A percentile compares a stretch with the other conserved stretches of the same genome.
Evolutionary conservation across 2,329 filamentous ascomycete species (phyloP).

Genomic region (Sclerotinia borealis): DNA sequence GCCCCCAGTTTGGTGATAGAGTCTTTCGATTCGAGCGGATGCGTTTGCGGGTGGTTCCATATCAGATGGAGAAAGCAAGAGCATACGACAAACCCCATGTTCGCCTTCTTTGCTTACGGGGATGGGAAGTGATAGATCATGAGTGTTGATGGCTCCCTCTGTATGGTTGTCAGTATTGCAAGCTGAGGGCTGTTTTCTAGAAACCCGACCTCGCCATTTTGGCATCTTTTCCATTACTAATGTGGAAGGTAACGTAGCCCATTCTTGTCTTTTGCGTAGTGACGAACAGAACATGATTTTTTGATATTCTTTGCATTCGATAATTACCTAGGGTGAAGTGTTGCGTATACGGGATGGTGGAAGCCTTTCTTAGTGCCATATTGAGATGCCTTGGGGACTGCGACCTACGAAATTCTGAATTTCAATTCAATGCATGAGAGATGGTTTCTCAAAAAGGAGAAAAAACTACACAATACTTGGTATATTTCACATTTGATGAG

Average conservation of each 20-base stretch:
- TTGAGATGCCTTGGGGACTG: neutral
- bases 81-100: slow-evolving; percentile 23
- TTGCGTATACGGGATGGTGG: neutral
- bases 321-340: neutral
- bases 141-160: slow-evolving; percentile 27
- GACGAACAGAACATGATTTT: slow-evolving; percentile 31
- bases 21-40: slow-evolving; percentile 29
- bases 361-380: neutral
- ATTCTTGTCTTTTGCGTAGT: slow-evolving; percentile 29
- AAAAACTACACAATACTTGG: neutral
- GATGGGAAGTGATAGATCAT: slow-evolving; percentile 29
- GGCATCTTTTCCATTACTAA: slow-evolving; percentile 23
- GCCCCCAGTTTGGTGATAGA: slow-evolving; percentile 31
- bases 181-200: neutral
- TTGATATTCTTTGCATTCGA: neutral
- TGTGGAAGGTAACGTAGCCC: slow-evolving; percentile 24
- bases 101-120: slow-evolving; percentile 11
- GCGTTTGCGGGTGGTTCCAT: slow-evolving; percentile 12
- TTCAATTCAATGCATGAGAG: neutral
- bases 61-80: slow-evolving; percentile 29
- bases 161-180: slow-evolving; percentile 9
- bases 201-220: slow-evolving; percentile 30
- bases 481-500: neutral
- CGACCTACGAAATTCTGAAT: neutral
- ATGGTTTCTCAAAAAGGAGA: neutral